These are phyloP conservation scores for Populus alba DNA, from an alignment of 345 rosid genomes.

Conservation along the genomic window DNA sequence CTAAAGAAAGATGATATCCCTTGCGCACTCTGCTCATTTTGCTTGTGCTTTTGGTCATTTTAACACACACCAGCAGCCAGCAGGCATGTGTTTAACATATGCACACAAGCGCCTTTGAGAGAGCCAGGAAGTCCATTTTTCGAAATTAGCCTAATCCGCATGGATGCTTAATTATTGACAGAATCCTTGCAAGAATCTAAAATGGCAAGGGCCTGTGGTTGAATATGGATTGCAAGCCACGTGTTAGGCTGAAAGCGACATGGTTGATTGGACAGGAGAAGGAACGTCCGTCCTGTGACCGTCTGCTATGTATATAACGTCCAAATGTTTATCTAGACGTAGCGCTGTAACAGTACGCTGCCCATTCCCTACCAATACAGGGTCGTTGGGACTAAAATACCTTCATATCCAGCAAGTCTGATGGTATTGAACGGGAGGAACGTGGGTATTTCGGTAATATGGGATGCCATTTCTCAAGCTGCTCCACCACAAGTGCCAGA, in stretches of 20 bases:
- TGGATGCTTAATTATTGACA: background rate
- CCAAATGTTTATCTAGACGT: background rate
- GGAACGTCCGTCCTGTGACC: background rate
- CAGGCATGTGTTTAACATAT: too few relatives aligned
- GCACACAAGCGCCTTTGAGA: background rate
- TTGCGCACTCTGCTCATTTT: background rate
- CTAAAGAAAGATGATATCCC: background rate
- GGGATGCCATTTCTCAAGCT: background rate
- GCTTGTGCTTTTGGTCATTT: too few relatives aligned
- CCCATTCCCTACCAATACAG: background rate
- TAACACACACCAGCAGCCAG: too few relatives aligned
- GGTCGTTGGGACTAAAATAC: background rate
- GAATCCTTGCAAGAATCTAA: background rate
- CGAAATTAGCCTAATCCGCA: background rate
- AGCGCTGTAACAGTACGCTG: background rate
- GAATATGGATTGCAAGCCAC: too few relatives aligned
- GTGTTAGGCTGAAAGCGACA: background rate
- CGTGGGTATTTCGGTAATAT: constrained; percentile 11
- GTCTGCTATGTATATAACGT: background rate
- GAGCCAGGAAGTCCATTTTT: background rate
- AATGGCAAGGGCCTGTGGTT: background rate
- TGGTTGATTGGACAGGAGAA: background rate
- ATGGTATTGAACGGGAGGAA: background rate
- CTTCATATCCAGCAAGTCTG: background rate
- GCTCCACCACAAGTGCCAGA: constrained; percentile 1